Evolutionary conservation across 345 rosid species (phyloP), one percentile per base, ranked within the genome.

Genomic region (Linum tenue): DNA sequence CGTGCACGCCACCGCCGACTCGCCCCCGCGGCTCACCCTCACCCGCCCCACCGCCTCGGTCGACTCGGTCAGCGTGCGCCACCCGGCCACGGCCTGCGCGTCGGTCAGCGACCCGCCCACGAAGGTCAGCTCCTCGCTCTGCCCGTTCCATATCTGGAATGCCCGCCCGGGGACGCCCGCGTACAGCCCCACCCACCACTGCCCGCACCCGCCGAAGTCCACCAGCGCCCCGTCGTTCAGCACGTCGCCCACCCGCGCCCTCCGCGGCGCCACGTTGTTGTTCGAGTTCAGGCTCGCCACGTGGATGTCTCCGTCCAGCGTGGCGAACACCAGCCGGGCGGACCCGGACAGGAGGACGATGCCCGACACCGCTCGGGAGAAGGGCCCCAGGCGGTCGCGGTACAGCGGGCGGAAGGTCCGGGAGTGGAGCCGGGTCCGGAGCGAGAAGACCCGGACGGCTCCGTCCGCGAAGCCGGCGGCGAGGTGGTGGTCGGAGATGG

Each of bases 381-480:
- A 89, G 9, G 80, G 78, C 1, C 99, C 99, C 1, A 90, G 77
- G 11, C 80, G 85, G 67, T 87, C 88, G 2, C 77, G 78, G 48
- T 64, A 83, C 53, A 72, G 80, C 4, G 97, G 95, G 5, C 74
- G 82, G 72, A 82, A 77, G 4, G 96, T 94, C 16, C 81, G 71
- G 4, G 81, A 51, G 48, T 94, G 92, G 44, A 75, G 72, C 48
- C 80, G 92, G 35, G 81, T 84, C 53, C 60, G 59, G 0, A 94
- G 83, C 50, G 78, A 75, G 43, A 90, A 94, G 3, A 94, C 77
- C 17, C 96, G 90, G 60, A 94, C 92, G 2, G 86, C 78, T 2
- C 99, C 97, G 43, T 94, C 99, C 0, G 89, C 90, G 63, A 86
- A 94, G 0, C 99, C 97, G 10, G 87, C 80, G 2, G 95, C 97